Conservation (phyloP, 371 early-diverging fungal genomes). For the Lichtheimia hyalospora region DNA sequence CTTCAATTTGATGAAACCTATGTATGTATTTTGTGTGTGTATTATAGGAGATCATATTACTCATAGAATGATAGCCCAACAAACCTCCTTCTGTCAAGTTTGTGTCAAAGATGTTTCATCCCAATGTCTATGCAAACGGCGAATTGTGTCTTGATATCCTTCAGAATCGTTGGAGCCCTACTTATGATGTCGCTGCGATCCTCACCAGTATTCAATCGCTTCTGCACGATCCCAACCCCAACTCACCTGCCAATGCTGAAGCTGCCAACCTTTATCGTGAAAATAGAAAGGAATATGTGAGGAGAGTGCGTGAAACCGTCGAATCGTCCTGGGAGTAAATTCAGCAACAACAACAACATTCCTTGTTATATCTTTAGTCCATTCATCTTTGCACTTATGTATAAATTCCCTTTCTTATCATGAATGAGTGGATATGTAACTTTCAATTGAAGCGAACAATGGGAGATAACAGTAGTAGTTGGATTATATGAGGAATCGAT, state of each 20-base stretch:
- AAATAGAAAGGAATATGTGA: slow-evolving; percentile 91
- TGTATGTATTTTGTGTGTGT: slow-evolving; percentile 27
- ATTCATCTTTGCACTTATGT: too few species aligned
- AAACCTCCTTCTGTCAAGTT: slow-evolving; percentile 98
- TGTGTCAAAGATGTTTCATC: slow-evolving; percentile 98
- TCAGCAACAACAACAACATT: background rate
- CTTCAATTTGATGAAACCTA: slow-evolving; percentile 98
- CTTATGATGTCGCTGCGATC: slow-evolving; percentile 96
- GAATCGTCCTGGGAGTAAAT: slow-evolving; percentile 87
- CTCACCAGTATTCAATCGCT: slow-evolving; percentile 97
- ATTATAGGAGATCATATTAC: background rate
- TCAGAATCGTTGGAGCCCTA: slow-evolving; percentile 98
- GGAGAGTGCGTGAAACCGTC: slow-evolving; percentile 92
- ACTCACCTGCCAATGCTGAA: slow-evolving; percentile 98
- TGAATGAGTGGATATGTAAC: too few species aligned
- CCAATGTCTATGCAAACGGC: slow-evolving; percentile 98
- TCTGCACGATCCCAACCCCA: slow-evolving; percentile 98
- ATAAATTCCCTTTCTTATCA: too few species aligned
- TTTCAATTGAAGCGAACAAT: too few species aligned
- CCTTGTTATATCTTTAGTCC: too few species aligned
- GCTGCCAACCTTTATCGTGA: slow-evolving; percentile 96
- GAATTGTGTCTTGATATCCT: slow-evolving; percentile 99
- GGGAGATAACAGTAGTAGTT: too few species aligned
- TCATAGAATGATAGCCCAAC: slow-evolving; percentile 66
- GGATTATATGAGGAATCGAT: too few species aligned